Evolutionary conservation across 2,329 filamentous ascomycete genomes (phyloP).

Genomic region (Aureobasidium sp.): DNA sequence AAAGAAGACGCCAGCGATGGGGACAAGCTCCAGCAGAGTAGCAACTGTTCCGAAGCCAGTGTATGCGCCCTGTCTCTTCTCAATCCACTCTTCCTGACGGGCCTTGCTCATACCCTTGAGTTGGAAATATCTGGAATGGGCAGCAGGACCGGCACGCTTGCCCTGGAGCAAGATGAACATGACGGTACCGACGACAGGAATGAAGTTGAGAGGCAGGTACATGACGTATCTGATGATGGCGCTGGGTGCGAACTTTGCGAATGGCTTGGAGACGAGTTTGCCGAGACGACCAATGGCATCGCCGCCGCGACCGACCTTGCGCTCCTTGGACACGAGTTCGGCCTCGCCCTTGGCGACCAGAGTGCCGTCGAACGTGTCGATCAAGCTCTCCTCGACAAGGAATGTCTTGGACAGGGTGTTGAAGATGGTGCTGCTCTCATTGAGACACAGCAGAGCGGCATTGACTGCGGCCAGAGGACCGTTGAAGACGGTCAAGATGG

Average conservation of each 20-base stretch:
- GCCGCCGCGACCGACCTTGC: constrained; percentile 54
- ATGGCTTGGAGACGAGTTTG: constrained; percentile 47
- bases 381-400: constrained; percentile 69
- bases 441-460: constrained; percentile 56
- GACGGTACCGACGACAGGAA: constrained; percentile 76
- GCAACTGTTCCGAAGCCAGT: constrained; percentile 68
- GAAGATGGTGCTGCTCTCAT: constrained; percentile 42
- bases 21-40: constrained; percentile 75
- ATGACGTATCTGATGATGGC: constrained; percentile 70
- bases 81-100: constrained; percentile 60
- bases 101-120: constrained; percentile 69
- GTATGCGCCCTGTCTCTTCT: constrained; percentile 64
- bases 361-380: constrained; percentile 80
- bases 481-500: constrained; percentile 73
- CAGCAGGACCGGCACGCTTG: constrained; percentile 43
- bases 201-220: constrained; percentile 86
- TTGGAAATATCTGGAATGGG: constrained; percentile 70
- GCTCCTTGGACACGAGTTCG: constrained; percentile 61
- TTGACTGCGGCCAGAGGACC: constrained; percentile 71
- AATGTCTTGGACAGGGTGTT: constrained; percentile 57
- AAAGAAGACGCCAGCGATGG: constrained; percentile 73
- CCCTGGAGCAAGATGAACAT: constrained; percentile 69
- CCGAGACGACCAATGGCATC: constrained; percentile 49
- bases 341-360: constrained; percentile 47
- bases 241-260: constrained; percentile 43